Percentiles rank a stretch among this genome's conserved stretches.
phyloP scores from a whole-genome alignment of 257 asterid genomes.

The Gardenia jasminoides region DNA sequence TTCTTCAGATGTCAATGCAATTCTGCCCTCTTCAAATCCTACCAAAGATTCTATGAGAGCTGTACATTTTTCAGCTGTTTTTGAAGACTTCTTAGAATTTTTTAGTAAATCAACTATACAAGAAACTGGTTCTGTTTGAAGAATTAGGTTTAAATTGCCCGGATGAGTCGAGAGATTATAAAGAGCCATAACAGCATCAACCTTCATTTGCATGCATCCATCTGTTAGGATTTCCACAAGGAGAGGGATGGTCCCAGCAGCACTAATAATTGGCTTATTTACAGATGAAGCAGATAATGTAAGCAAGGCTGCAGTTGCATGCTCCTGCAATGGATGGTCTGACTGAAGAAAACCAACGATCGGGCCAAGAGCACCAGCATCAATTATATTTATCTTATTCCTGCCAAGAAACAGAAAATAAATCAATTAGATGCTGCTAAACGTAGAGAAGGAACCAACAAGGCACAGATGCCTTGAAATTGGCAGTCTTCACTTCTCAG shows the following conservation, averaged over 20 bases:
- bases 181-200: conserved; percentile 87
- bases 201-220: conserved; percentile 65
- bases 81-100: conserved; percentile 64
- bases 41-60: conserved; percentile 69
- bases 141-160: conserved; percentile 52
- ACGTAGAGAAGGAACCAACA: not conserved
- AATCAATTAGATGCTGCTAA: not conserved
- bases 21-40: conserved; percentile 73
- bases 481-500: not conserved
- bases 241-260: conserved; percentile 84
- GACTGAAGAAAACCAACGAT: conserved; percentile 69
- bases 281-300: conserved; percentile 83
- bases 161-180: conserved; percentile 74
- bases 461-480: not conserved
- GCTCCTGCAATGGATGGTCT: conserved; percentile 58
- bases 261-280: conserved; percentile 76
- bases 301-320: conserved; percentile 80
- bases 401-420: conserved; percentile 38
- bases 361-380: conserved; percentile 81
- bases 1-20: conserved; percentile 61
- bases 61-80: conserved; percentile 68
- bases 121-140: conserved; percentile 62
- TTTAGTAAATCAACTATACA: conserved; percentile 59
- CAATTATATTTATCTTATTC: conserved; percentile 69
- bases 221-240: conserved; percentile 54